Base-by-base conservation (phyloP, 495 filamentous ascomycete genomes). In the Penicillium ucsense region DNA sequence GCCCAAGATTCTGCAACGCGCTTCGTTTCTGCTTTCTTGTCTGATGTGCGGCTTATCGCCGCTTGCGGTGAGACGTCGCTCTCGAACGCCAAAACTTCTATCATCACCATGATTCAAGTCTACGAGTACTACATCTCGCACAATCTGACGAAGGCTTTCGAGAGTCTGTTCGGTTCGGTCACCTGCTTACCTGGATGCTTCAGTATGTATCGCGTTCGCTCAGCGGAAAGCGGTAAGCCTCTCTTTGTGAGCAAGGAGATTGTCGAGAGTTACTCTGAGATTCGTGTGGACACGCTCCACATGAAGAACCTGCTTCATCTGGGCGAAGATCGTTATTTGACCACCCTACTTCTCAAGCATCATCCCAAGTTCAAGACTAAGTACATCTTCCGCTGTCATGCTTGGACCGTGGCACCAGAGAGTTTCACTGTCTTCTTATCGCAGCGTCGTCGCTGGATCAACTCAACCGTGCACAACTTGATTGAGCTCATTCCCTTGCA, bases 91-190 rank as follows among this genome's bases (percentile, higher is more conserved):
- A 94, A 95, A 65, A 77, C 85, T 10, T 95, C 90, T 9, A 86
- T 89, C 53, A 77, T 92, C 50, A 99, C 92, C 32, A 97, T 97
- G 90, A 97, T 99, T 51, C 92, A 98, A 66, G 92, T 98, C 11
- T 98, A 98, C 74, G 92, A 98, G 68, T 95, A 98, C 75, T 98
- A 90, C 70, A 98, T 98, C 51, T 97, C 94, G 45, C 92, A 98
- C 75, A 94, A 98, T 63, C 74, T 98, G 56, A 83, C 86, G 58
- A 98, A 98, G 69, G 94, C 92, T n/a, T 98, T 98, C 62, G 92
- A 98, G 64, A 90, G 84, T 67, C 77, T 98, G 53, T 98, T 98
- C 64, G 92, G 92, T 37, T 94, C 87, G 51, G 89, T 98, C 50
- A 99, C 92, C 38, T 99, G 92, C 78, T 73, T 99, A 48, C 92